Evolutionary conservation across 805 yeast genomes (phyloP).

Genomic region (Metschnikowia noctiluminum): DNA sequence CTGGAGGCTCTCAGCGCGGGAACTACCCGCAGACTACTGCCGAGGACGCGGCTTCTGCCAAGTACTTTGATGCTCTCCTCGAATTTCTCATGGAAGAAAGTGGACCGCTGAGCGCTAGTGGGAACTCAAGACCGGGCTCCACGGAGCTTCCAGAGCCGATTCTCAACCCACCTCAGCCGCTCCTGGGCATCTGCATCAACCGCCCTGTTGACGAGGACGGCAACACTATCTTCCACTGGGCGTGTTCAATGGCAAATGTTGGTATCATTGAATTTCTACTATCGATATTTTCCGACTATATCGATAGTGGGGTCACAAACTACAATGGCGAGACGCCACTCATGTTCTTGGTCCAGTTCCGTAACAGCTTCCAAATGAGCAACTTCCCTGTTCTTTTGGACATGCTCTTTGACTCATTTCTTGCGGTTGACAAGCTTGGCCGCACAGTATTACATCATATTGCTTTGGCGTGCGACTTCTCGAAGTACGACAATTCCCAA

Average conservation of each 20-base stretch:
- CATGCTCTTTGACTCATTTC: constrained; percentile 33
- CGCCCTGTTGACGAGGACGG: constrained; percentile 92
- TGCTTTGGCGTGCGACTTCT: constrained; percentile 25
- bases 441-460: constrained; percentile 43
- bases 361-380: constrained; percentile 35
- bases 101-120: constrained; percentile 10
- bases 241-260: constrained; percentile 82
- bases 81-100: constrained; percentile 52
- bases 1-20: background rate
- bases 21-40: background rate
- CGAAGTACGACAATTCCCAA: constrained; percentile 7
- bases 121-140: constrained; percentile 1
- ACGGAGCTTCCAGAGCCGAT: constrained; percentile 36
- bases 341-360: constrained; percentile 41
- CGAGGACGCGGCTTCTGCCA: constrained; percentile 19
- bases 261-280: constrained; percentile 61
- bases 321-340: constrained; percentile 85
- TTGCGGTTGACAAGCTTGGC: constrained; percentile 37
- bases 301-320: constrained; percentile 70
- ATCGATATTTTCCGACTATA: constrained; percentile 60
- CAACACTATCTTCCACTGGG: constrained; percentile 93
- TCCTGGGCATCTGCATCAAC: constrained; percentile 61
- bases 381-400: constrained; percentile 37
- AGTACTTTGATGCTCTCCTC: constrained; percentile 43
- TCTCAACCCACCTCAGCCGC: constrained; percentile 52